These are phyloP conservation scores for Aspergillus avenaceus DNA, from an alignment of 495 filamentous ascomycete species.

Conservation along the genomic window DNA sequence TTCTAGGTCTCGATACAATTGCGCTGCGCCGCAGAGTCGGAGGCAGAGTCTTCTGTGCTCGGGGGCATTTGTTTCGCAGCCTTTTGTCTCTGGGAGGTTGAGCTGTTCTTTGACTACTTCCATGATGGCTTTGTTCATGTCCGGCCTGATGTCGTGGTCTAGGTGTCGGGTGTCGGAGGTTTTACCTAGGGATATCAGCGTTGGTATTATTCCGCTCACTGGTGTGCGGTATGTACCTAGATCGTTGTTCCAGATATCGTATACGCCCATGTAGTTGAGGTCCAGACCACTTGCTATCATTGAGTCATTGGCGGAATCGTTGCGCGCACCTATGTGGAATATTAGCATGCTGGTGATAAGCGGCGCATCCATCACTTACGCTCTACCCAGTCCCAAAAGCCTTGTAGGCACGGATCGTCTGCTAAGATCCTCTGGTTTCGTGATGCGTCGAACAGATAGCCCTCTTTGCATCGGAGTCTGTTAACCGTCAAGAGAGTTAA, in stretches of 20 bases:
- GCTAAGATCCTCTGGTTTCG: slow-evolving; percentile 63
- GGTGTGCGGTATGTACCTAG: slow-evolving; percentile 43
- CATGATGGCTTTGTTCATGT: slow-evolving; percentile 48
- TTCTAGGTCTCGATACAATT: slow-evolving; percentile 59
- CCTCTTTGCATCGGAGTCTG: slow-evolving; percentile 57
- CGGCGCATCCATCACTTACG: slow-evolving; percentile 43
- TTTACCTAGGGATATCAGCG: slow-evolving; percentile 21
- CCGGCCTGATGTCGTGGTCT: slow-evolving; percentile 17
- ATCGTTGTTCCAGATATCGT: slow-evolving; percentile 73
- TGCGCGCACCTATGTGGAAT: slow-evolving; percentile 53
- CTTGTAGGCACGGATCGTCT: slow-evolving; percentile 71
- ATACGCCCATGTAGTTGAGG: slow-evolving; percentile 80
- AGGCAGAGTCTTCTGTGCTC: slow-evolving; percentile 77
- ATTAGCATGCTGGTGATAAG: slow-evolving; percentile 7
- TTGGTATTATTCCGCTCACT: not conserved
- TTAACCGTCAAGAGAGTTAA: slow-evolving; percentile 43
- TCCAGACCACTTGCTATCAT: slow-evolving; percentile 77
- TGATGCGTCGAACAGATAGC: slow-evolving; percentile 72
- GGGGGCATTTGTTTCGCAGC: slow-evolving; percentile 58
- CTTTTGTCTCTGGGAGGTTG: slow-evolving; percentile 44
- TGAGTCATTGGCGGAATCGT: slow-evolving; percentile 57
- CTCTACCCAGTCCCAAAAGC: slow-evolving; percentile 73
- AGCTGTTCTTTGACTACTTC: slow-evolving; percentile 42
- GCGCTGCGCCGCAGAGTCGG: slow-evolving; percentile 69
- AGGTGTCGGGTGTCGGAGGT: slow-evolving; percentile 31